Base-by-base conservation (phyloP, 148 eudicot species). In the Gaultheria prostrata region DNA sequence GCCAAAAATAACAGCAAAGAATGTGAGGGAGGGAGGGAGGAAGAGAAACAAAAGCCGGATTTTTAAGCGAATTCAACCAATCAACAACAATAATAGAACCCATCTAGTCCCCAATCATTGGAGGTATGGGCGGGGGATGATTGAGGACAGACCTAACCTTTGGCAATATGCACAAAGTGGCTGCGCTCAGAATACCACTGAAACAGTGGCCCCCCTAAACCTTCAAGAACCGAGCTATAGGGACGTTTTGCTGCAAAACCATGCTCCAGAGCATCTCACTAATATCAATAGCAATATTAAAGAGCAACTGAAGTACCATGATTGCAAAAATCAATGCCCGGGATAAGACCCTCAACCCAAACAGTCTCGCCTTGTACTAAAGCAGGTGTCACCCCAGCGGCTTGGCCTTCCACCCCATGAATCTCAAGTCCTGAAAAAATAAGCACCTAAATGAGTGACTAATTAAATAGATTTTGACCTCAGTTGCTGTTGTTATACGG, bases 251-350 rank as follows among this genome's bases (percentile, higher is more conserved):
- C n/a, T n/a, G n/a, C n/a, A n/a, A n/a, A n/a, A n/a, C n/a, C n/a
- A n/a, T n/a, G n/a, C n/a, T n/a, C n/a, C n/a, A n/a, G n/a, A n/a
- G n/a, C n/a, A n/a, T n/a, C n/a, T n/a, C n/a, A n/a, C n/a, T n/a
- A n/a, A n/a, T n/a, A n/a, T n/a, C n/a, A n/a, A 33, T 3, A 73
- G 76, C 46, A 30, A 26, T 18, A 80, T 46, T 15, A 80, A 61
- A 74, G 30, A 77, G 21, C 73, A 75, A 75, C 69, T 75, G 77
- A 59, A 80, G 59, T 92, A 96, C 99, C 99, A 87, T 96, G 99
- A 88, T 96, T 96, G 93, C 99, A 94, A 86, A 96, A 96, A 85
- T 96, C 99, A 84, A 96, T 96, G 89, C 97, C 97, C 18, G 99
- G 99, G 83, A 96, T 97, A 84, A 96, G 98, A 56, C 99, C 99